Conservation (phyloP, 2,329 filamentous ascomycete species). For the Verticillium tricorpus region DNA sequence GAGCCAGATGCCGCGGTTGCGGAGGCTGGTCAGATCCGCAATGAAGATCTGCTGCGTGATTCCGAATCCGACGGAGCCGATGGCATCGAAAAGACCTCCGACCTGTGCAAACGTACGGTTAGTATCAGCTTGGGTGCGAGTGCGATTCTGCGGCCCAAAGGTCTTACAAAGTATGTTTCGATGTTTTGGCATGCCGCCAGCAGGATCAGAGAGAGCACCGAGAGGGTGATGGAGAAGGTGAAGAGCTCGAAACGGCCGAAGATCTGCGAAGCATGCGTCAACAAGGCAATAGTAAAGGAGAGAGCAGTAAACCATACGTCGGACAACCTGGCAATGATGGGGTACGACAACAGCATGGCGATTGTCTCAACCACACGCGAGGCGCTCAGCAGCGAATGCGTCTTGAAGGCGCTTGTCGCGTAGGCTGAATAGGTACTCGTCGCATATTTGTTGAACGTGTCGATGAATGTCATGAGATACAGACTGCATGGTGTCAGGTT, state of each 20-base stretch:
- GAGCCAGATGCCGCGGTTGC: slow-evolving; percentile 37
- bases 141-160: slow-evolving; percentile 49
- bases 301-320: slow-evolving; percentile 25
- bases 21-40: slow-evolving; percentile 36
- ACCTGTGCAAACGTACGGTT: slow-evolving; percentile 28
- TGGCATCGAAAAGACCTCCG: slow-evolving; percentile 56
- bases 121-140: slow-evolving; percentile 40
- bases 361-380: slow-evolving; percentile 42
- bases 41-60: slow-evolving; percentile 34
- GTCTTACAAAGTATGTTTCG: slow-evolving; percentile 55
- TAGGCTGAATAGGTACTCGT: slow-evolving; percentile 26
- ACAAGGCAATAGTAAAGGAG: neutral
- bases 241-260: slow-evolving; percentile 43
- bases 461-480: slow-evolving; percentile 20
- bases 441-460: slow-evolving; percentile 24
- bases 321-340: slow-evolving; percentile 55
- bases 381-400: slow-evolving; percentile 44
- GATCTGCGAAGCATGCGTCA: slow-evolving; percentile 35
- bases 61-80: slow-evolving; percentile 35
- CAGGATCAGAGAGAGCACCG: slow-evolving; percentile 53
- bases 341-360: slow-evolving; percentile 48
- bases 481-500: neutral
- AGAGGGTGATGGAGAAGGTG: slow-evolving; percentile 34
- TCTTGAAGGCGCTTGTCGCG: slow-evolving; percentile 32
- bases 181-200: slow-evolving; percentile 57